Evolutionary conservation across 352 stramenopile species (phyloP).

Genomic region (Phytophthora tentaculata): DNA sequence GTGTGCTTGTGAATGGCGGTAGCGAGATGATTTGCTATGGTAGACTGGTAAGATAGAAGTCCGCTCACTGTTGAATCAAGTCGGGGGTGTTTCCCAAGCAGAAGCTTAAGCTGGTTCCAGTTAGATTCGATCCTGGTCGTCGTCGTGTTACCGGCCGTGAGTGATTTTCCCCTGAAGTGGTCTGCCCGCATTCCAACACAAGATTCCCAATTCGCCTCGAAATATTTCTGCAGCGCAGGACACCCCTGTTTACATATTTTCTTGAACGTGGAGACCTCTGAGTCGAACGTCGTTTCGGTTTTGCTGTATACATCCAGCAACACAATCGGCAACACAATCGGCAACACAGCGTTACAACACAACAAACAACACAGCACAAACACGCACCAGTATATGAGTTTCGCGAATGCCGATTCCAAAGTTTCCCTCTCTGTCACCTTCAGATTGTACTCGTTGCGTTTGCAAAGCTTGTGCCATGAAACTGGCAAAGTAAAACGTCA

Average conservation of each 20-base stretch:
- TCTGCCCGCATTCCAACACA: not conserved
- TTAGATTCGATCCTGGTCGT: too few species aligned
- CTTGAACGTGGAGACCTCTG: not conserved
- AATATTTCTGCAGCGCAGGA: not conserved
- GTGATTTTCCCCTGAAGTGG: not conserved
- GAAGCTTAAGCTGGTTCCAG: too few species aligned
- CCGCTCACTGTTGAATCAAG: too few species aligned
- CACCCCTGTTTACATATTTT: not conserved
- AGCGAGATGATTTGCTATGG: too few species aligned
- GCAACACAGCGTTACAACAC: not conserved
- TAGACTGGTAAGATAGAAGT: too few species aligned
- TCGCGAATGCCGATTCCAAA: not conserved
- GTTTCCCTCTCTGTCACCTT: not conserved
- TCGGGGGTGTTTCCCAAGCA: too few species aligned
- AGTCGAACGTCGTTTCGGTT: not conserved
- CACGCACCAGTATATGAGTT: not conserved
- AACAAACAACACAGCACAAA: not conserved
- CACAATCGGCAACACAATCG: not conserved
- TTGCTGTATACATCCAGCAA: too few species aligned
- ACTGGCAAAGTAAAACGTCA: not conserved
- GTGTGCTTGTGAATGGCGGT: too few species aligned
- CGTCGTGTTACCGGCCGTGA: not conserved
- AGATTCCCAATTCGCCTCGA: not conserved
- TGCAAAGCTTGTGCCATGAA: not conserved
- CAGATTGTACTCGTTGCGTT: not conserved